Evolutionary conservation across 2,329 filamentous ascomycete species (phyloP), one percentile per base, ranked within the genome.

Genomic region (Alternaria sp.): DNA sequence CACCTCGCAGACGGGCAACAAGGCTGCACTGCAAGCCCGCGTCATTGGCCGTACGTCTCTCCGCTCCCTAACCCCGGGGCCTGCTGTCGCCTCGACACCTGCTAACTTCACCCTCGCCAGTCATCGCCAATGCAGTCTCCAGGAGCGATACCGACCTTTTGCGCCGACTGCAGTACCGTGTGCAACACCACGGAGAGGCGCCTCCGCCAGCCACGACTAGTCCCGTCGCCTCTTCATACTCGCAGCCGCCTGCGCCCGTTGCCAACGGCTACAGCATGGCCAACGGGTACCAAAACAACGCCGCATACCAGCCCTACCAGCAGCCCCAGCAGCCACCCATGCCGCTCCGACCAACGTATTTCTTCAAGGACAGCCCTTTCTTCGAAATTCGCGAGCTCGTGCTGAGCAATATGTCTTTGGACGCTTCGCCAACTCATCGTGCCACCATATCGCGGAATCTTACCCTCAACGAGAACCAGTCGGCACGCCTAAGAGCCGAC

Each of bases 341-440:
- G 53, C 62, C 61, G 27, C 54, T 63, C 25, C 66, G 72, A 57
- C 79, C 68, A 7, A 60, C 77, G 48, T 77, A 87, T 49, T 80
- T 79, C 50, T 91, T 91, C 81, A 94, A 92, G 72, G 78, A 88
- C 4, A 97, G 93, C 72, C 94, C 95, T 0, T 99, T 97, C 78
- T 97, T 94, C 74, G 86, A 87, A 11, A 84, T 94, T 32, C 76
- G 89, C 46, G 83, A 87, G 56, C 85, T 87, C 28, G 79, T 97
- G 6, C 87, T 92, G 5, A 81, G 84, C 8, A 81, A 90, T 18
- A 85, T 87, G 43, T 85, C 88, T 57, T 92, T 93, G 65, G 92
- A 94, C 77, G 86, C 85, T 57, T 85, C 87, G 64, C 86, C 88
- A 65, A 82, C 82, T 62, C 87, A 88, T 48, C 81, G 87, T 67